A percentile compares a stretch with the other conserved stretches of the same genome.
Evolutionary conservation across 176 grass and related monocot genomes (phyloP).

Genomic region (Alopecurus myosuroides): DNA sequence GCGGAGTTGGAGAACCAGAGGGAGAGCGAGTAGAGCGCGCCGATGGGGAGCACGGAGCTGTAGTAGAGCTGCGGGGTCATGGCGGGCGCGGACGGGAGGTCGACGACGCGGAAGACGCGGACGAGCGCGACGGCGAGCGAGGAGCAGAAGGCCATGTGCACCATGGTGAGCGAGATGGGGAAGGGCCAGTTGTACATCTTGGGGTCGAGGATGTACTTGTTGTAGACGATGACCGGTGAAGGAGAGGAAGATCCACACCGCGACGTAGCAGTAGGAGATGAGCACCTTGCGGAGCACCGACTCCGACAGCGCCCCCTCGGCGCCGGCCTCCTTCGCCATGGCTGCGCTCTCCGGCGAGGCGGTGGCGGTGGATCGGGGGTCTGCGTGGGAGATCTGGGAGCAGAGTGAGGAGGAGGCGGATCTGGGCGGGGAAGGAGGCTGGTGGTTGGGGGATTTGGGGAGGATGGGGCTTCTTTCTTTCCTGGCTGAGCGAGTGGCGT

Average conservation of each 20-base stretch:
- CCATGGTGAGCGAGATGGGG: conserved; percentile 96
- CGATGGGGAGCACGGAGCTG: conserved; percentile 80
- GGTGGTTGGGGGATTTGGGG: conserved; percentile 26
- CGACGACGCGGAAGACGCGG: conserved; percentile 73
- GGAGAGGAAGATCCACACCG: conserved; percentile 95
- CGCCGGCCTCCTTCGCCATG: conserved; percentile 60
- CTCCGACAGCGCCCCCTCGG: conserved; percentile 46
- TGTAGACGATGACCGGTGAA: conserved; percentile 97
- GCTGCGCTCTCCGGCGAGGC: too few species aligned
- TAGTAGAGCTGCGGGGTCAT: conserved; percentile 72
- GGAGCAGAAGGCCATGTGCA: conserved; percentile 97
- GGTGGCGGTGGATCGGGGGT: too few species aligned
- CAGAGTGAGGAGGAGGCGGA: neutral
- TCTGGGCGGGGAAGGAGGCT: conserved; percentile 18
- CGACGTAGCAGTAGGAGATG: conserved; percentile 81
- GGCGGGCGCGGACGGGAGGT: conserved; percentile 53
- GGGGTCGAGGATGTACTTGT: conserved; percentile 99
- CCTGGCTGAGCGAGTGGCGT: neutral
- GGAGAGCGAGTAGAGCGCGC: conserved; percentile 84
- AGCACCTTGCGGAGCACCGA: conserved; percentile 83
- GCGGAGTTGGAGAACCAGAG: conserved; percentile 99
- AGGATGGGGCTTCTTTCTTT: neutral
- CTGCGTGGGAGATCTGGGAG: conserved; percentile 26
- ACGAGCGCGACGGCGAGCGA: conserved; percentile 71
- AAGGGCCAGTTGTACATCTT: conserved; percentile 99